Conservation (phyloP, 2,329 filamentous ascomycete genomes). For the Fusarium coicis region DNA sequence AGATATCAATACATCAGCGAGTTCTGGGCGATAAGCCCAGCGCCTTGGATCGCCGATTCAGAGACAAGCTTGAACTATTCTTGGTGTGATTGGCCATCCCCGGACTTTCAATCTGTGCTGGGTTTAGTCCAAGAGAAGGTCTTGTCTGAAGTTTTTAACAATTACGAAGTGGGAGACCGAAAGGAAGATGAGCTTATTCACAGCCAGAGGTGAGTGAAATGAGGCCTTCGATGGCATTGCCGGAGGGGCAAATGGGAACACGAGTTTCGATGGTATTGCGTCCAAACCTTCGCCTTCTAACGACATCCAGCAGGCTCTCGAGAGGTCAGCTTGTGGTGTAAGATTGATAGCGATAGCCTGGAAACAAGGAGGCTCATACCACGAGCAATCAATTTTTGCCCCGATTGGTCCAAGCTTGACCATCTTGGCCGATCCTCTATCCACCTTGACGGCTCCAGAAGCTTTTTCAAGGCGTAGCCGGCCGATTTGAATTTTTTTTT, state of each 20-base stretch:
- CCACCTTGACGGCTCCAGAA: conserved; percentile 33
- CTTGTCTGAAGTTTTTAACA: conserved; percentile 21
- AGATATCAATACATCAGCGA: conserved; percentile 20
- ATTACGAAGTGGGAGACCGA: conserved; percentile 4
- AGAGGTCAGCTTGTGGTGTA: conserved; percentile 3
- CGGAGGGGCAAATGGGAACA: conserved; percentile 12
- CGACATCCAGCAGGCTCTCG: conserved; percentile 10
- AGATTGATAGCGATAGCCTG: conserved; percentile 20
- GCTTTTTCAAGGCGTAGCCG: conserved; percentile 19
- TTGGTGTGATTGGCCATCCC: conserved; percentile 45
- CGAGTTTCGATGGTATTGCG: not conserved
- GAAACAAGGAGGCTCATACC: conserved; percentile 28
- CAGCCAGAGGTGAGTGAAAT: conserved; percentile 2
- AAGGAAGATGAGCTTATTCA: not conserved
- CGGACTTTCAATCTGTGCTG: conserved; percentile 40
- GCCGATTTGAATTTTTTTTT: conserved; percentile 17
- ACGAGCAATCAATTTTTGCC: conserved; percentile 39
- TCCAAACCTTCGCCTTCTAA: conserved; percentile 9
- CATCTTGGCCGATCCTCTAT: conserved; percentile 24
- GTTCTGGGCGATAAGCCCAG: conserved; percentile 38
- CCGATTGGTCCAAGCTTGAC: conserved; percentile 40
- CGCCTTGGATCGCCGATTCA: conserved; percentile 36
- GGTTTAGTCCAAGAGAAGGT: conserved; percentile 21
- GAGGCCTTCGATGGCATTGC: conserved; percentile 18
- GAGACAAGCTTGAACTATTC: conserved; percentile 27